These are phyloP conservation scores for Ogataea glucozyma DNA, from an alignment of 805 yeast species.

Conservation along the genomic window DNA sequence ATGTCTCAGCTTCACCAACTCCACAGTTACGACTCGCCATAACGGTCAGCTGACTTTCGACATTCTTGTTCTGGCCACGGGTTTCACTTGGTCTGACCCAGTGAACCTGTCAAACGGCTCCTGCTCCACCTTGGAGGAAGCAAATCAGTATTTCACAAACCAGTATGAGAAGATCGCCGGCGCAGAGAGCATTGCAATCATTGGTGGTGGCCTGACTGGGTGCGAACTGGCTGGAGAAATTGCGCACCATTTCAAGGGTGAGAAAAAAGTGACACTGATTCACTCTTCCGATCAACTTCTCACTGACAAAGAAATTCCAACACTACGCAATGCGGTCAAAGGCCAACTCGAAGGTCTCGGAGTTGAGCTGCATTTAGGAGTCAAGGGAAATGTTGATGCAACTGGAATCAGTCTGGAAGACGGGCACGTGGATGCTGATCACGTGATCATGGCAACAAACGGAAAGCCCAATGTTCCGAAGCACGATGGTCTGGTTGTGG, in stretches of 20 bases:
- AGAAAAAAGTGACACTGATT: constrained; percentile 27
- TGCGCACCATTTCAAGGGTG: constrained; percentile 20
- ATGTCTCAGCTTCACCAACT: constrained; percentile 22
- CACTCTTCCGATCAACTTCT: constrained; percentile 24
- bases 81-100: constrained; percentile 33
- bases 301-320: constrained; percentile 1
- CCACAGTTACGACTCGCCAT: constrained; percentile 16
- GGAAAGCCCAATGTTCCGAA: constrained; percentile 10
- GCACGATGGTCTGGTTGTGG: neutral
- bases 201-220: constrained; percentile 38
- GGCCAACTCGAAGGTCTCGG: constrained; percentile 8
- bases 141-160: constrained; percentile 16
- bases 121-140: constrained; percentile 10
- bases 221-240: constrained; percentile 37
- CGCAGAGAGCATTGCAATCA: constrained; percentile 30
- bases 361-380: constrained; percentile 13
- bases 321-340: constrained; percentile 5
- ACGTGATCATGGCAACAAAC: constrained; percentile 15
- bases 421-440: constrained; percentile 12
- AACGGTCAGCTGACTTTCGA: constrained; percentile 23
- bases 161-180: constrained; percentile 18
- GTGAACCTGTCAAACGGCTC: constrained; percentile 11
- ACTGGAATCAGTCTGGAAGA: constrained; percentile 7
- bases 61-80: constrained; percentile 34
- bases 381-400: constrained; percentile 7